Evolutionary conservation across 345 rosid genomes (phyloP), one percentile per base, ranked within the genome.

Genomic region (Camelina hispida): DNA sequence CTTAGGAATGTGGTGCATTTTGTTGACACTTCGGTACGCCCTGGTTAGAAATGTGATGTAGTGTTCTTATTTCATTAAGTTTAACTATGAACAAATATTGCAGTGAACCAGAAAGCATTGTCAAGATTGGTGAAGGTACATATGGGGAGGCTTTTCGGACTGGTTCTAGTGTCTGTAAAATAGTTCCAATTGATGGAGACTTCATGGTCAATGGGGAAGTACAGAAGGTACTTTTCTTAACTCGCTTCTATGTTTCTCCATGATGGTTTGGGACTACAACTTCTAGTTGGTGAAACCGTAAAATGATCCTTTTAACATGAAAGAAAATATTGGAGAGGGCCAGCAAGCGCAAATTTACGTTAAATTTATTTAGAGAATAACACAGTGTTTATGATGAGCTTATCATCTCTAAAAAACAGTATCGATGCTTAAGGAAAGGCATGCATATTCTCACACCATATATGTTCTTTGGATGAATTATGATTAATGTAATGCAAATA

Each of bases 131-230:
- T 55, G 99, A 95, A 86, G 99, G 99, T 64, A 95, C 98, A 48
- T 95, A 77, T 75, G 99, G 99, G 74, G 99, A 95, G 82, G 99
- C 96, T 76, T 92, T 90, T 69, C 80, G 75, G 62, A 91, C 88
- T 53, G 99, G 99, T 22, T 73, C 79, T 66, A 83, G 81, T 59
- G 99, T 95, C 37, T 95, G 99, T 80, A 95, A 95, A 85, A 83
- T 95, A 79, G 99, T 95, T 78, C 99, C 99, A 55, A 82, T 95
- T 66, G 97, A 92, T 78, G 99, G 98, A 58, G 94, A 95, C 58
- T 69, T 88, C 34, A 85, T 68, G 75, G 98, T 95, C 28, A 92
- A 95, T 56, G 99, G 97, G 54, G 99, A 92, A 86, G 74, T 89
- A 42, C 98, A 92, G 76, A 95, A 95, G 99, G 98, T 92, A 82